These are phyloP conservation scores for Pythium rishiriense DNA, from an alignment of 352 stramenopile species.

Conservation along the genomic window DNA sequence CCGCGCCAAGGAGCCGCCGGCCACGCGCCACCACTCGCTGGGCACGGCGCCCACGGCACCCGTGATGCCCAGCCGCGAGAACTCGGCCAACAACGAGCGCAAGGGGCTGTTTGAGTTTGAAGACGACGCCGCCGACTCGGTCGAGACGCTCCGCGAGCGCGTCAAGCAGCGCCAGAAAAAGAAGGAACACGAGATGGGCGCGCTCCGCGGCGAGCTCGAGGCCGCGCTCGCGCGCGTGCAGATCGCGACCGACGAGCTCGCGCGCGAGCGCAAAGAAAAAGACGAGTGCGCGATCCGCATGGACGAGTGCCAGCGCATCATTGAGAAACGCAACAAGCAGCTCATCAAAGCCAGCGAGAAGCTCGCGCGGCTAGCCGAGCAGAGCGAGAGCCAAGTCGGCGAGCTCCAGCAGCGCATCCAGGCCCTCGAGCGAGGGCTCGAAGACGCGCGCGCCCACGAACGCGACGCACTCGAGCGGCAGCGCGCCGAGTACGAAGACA, in stretches of 20 bases:
- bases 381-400: conserved; percentile 47
- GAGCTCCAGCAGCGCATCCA: conserved; percentile 48
- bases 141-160: conserved; percentile 70
- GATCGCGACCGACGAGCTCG: conserved; percentile 42
- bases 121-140: conserved; percentile 62
- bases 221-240: conserved; percentile 27
- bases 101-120: conserved; percentile 79
- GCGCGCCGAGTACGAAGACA: conserved; percentile 33
- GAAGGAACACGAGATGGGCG: conserved; percentile 68
- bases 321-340: conserved; percentile 87
- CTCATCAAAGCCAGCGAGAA: conserved; percentile 81
- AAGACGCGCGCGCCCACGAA: conserved; percentile 37
- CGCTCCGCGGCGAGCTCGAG: conserved; percentile 47
- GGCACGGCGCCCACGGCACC: not conserved
- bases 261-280: conserved; percentile 45
- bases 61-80: conserved; percentile 7
- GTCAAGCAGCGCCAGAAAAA: conserved; percentile 71
- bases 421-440: conserved; percentile 37
- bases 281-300: conserved; percentile 68
- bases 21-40: conserved; percentile 18
- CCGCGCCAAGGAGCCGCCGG: not conserved
- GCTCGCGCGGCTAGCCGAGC: conserved; percentile 61
- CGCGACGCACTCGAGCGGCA: conserved; percentile 25
- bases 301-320: conserved; percentile 78
- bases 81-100: conserved; percentile 36